Conservation (phyloP, 257 asterid species). For the Anisodus tanguticus region DNA sequence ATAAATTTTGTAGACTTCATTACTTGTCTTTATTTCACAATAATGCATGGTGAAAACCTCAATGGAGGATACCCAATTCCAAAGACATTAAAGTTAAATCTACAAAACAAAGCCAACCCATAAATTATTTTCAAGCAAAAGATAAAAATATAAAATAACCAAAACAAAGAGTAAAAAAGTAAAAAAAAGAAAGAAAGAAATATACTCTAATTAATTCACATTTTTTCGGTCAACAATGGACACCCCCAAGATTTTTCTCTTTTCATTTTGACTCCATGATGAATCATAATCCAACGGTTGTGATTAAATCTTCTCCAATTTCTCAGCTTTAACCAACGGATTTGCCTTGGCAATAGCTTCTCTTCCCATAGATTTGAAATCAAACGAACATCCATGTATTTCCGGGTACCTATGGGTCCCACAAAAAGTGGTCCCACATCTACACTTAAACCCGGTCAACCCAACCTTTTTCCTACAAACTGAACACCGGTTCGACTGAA, state of each 20-base stretch:
- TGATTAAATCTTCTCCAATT: conserved; percentile 68
- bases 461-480: conserved; percentile 81
- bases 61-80: conserved; percentile 14
- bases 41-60: conserved; percentile 16
- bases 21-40: neutral
- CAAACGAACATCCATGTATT: conserved; percentile 73
- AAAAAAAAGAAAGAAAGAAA: neutral
- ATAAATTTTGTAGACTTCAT: conserved; percentile 5
- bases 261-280: neutral
- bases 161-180: too few relatives aligned
- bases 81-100: neutral
- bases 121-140: conserved; percentile 29
- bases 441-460: conserved; percentile 78
- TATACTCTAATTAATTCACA: conserved; percentile 28
- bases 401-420: conserved; percentile 93
- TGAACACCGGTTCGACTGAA: conserved; percentile 61
- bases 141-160: neutral
- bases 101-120: conserved; percentile 30
- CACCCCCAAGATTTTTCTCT: neutral
- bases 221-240: neutral
- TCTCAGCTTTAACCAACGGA: conserved; percentile 68
- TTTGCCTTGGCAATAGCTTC: conserved; percentile 90
- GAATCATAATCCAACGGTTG: conserved; percentile 36
- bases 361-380: conserved; percentile 77
- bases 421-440: conserved; percentile 83